Evolutionary conservation across 1,284 basidiomycete species (phyloP), one percentile per base, ranked within the genome.

Genomic region (Xerocomus minutiporus): DNA sequence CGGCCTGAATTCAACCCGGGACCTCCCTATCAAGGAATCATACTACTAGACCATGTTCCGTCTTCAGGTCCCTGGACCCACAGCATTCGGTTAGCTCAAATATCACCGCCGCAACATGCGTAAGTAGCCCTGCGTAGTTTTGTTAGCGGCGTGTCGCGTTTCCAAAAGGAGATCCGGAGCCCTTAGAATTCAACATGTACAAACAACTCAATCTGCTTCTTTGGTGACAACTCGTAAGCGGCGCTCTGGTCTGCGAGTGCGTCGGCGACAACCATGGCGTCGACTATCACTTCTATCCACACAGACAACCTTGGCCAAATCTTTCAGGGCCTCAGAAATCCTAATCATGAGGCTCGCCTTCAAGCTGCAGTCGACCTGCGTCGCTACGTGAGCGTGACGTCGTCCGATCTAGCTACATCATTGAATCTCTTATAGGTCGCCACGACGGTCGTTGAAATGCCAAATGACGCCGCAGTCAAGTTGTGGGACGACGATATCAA

Each of bases 401-500:
- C n/a, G 44, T 54, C 45, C 23, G 39, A 60, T 59, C 25, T 44
- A 25, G 38, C 20, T 36, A 5, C 57, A 3, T 17, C n/a, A 31
- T 52, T 52, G n/a, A 59, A 40, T 57, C 35, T 32, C 26, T 49
- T 23, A 15, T 57, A 91, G 89, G 84, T 91, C 12, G 78, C 81
- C 8, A 82, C 80, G 42, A 81, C 81, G 8, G 79, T 88, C 4
- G 79, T 84, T 4, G 88, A 91, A 65, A 83, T 90, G 79, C 82
- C 86, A 6, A 82, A 86, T 2, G 89, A 91, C 61, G 82, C 81
- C 9, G 83, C 83, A 6, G 79, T 82, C 1, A 89, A 89, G 66
- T 73, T 91, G 48, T 91, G 88, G 88, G 88, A 91, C 54, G 86
- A 90, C 57, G 82, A 80, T 51, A 87, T 94, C 57, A 91, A 85